A percentile compares a stretch with the other conserved stretches of the same genome.
Conservation (phyloP, 2,329 filamentous ascomycete genomes). For the Fusarium torreyae region DNA sequence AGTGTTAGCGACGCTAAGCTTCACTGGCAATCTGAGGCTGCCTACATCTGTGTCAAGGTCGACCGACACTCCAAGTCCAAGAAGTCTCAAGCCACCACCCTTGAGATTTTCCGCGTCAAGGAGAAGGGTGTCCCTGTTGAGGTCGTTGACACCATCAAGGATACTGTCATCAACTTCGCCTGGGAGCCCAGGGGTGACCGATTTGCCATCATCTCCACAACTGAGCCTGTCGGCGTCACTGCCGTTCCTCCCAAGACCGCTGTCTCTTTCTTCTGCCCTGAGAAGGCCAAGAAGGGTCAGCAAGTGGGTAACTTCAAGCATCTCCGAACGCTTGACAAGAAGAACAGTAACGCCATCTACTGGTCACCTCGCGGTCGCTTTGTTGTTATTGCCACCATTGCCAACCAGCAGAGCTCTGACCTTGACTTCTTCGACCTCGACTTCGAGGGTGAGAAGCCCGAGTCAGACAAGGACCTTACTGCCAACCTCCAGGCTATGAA, state of each 20-base stretch:
- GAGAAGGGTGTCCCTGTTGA: constrained; percentile 99
- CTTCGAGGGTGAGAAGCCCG: constrained; percentile 96
- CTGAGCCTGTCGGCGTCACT: constrained; percentile 82
- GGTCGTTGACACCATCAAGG: constrained; percentile 97
- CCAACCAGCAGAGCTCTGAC: constrained; percentile 93
- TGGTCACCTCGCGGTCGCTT: constrained; percentile 98
- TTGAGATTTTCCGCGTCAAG: constrained; percentile 97
- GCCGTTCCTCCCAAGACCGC: constrained; percentile 94
- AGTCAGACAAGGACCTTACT: constrained; percentile 92
- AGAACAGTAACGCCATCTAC: constrained; percentile 99
- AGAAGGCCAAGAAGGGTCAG: constrained; percentile 92
- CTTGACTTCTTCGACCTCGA: constrained; percentile 98
- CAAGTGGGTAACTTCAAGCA: constrained; percentile 95
- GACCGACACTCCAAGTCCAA: constrained; percentile 99
- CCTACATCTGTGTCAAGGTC: constrained; percentile 98
- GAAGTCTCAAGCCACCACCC: constrained; percentile 95
- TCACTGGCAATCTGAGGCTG: constrained; percentile 96
- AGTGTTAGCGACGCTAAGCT: constrained; percentile 98
- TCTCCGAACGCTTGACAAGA: constrained; percentile 95
- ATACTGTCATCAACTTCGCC: constrained; percentile 99
- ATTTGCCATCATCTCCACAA: constrained; percentile 96
- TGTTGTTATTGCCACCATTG: constrained; percentile 92
- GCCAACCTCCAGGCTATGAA: constrained; percentile 97
- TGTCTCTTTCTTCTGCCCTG: constrained; percentile 96
- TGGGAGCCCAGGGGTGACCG: constrained; percentile 99